These are phyloP conservation scores for Colletotrichum abscissum DNA, from an alignment of 2,329 filamentous ascomycete species.

Conservation along the genomic window DNA sequence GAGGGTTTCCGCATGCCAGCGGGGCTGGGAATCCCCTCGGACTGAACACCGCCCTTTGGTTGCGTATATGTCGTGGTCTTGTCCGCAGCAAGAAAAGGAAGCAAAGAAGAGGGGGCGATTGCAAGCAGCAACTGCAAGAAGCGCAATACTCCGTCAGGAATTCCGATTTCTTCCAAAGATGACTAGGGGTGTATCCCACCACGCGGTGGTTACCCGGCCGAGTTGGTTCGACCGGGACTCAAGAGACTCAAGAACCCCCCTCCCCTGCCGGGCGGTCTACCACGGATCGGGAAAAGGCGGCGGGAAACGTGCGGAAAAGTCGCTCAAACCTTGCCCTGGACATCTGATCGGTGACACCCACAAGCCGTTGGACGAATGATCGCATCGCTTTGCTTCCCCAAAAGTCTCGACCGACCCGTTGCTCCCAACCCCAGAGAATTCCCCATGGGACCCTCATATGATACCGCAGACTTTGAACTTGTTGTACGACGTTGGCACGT, in stretches of 20 bases:
- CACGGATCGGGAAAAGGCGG: conserved; percentile 25
- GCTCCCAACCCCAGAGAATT: conserved; percentile 14
- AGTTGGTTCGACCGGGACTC: conserved; percentile 7
- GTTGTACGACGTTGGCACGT: conserved; percentile 1
- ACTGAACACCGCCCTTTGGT: conserved; percentile 17
- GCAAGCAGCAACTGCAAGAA: background rate
- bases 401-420: conserved; percentile 33
- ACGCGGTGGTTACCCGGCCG: conserved; percentile 24
- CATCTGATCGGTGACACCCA: conserved; percentile 3
- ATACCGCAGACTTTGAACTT: background rate
- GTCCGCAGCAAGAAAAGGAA: background rate
- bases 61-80: background rate
- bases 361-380: conserved; percentile 27
- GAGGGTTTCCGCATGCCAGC: conserved; percentile 36
- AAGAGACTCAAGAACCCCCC: background rate
- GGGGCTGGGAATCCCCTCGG: conserved; percentile 5
- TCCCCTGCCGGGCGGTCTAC: background rate
- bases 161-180: background rate
- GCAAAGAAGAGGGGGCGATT: background rate
- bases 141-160: background rate
- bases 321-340: background rate
- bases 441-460: conserved; percentile 29
- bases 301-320: conserved; percentile 25
- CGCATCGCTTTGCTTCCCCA: conserved; percentile 21
- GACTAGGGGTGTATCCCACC: conserved; percentile 11